Percentiles rank a stretch among this genome's conserved stretches.
phyloP scores from a whole-genome alignment of 495 filamentous ascomycete genomes.

The Tuber umbilicatum region DNA sequence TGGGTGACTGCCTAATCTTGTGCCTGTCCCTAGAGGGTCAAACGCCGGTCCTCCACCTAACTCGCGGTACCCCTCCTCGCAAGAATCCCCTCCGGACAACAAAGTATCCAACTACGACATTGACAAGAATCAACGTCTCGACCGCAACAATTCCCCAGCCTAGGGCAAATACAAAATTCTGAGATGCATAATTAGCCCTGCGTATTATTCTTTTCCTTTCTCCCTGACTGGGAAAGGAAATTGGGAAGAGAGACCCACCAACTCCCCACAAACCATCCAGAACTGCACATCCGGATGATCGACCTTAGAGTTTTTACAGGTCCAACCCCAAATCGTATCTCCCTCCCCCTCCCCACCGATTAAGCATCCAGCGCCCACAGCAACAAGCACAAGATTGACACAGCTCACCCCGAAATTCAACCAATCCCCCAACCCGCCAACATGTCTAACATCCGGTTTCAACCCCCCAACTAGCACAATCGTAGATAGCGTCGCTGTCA shows the following conservation, averaged over 20 bases:
- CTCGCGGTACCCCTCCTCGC: neutral
- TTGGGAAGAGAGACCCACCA: conserved; percentile 15
- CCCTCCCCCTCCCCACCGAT: conserved; percentile 19
- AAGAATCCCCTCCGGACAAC: conserved; percentile 10
- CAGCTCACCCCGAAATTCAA: conserved; percentile 22
- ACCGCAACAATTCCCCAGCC: conserved; percentile 29
- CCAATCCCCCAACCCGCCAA: conserved; percentile 27
- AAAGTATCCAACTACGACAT: conserved; percentile 26
- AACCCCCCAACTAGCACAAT: conserved; percentile 27
- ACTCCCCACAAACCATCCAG: conserved; percentile 24
- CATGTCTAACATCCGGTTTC: conserved; percentile 23
- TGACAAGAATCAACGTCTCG: conserved; percentile 32
- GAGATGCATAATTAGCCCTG: neutral
- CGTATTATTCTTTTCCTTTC: conserved; percentile 2
- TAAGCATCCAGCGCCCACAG: conserved; percentile 17
- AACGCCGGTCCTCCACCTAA: neutral
- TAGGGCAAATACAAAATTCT: conserved; percentile 31
- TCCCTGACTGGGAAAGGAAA: neutral
- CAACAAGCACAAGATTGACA: conserved; percentile 20
- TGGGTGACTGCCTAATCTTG: conserved; percentile 6
- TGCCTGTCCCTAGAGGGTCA: neutral
- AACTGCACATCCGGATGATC: conserved; percentile 30
- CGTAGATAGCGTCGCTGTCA: conserved; percentile 26
- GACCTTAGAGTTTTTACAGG: conserved; percentile 22
- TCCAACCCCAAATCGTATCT: conserved; percentile 27